Evolutionary conservation across 768 basidiomycete species (phyloP).

Genomic region (Xerocomus brunneocitrinus): DNA sequence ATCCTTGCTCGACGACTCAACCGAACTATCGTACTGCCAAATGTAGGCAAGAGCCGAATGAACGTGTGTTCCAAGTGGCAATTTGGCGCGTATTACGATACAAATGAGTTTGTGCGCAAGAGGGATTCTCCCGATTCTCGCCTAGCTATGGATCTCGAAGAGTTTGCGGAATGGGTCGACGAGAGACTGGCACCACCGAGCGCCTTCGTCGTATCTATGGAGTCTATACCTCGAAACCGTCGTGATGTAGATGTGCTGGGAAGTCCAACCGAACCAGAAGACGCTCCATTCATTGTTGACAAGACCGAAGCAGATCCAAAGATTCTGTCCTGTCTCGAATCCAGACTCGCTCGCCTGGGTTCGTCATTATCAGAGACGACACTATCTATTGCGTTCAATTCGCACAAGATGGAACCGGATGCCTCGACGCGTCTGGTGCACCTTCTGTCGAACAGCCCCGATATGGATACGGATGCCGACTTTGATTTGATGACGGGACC

Average conservation of each 20-base stretch:
- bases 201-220: conserved; percentile 37
- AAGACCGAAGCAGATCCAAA: conserved; percentile 9
- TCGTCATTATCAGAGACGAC: conserved; percentile 3
- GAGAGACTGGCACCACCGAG: conserved; percentile 21
- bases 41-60: conserved; percentile 52
- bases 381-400: conserved; percentile 11
- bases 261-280: background rate
- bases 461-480: background rate
- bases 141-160: conserved; percentile 32
- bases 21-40: conserved; percentile 58
- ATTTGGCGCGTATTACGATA: conserved; percentile 49
- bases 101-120: conserved; percentile 13
- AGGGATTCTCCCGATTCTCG: background rate
- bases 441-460: conserved; percentile 13
- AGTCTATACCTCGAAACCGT: conserved; percentile 15
- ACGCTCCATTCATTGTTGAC: conserved; percentile 1
- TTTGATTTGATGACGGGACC: conserved; percentile 10
- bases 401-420: conserved; percentile 1
- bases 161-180: conserved; percentile 39
- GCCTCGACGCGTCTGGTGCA: conserved; percentile 13
- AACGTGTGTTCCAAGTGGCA: conserved; percentile 47
- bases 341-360: conserved; percentile 13
- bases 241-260: background rate
- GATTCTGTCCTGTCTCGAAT: conserved; percentile 18
- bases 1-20: conserved; percentile 46